phyloP scores from a whole-genome alignment of 352 stramenopile species.

The Phytophthora kernoviae region DNA sequence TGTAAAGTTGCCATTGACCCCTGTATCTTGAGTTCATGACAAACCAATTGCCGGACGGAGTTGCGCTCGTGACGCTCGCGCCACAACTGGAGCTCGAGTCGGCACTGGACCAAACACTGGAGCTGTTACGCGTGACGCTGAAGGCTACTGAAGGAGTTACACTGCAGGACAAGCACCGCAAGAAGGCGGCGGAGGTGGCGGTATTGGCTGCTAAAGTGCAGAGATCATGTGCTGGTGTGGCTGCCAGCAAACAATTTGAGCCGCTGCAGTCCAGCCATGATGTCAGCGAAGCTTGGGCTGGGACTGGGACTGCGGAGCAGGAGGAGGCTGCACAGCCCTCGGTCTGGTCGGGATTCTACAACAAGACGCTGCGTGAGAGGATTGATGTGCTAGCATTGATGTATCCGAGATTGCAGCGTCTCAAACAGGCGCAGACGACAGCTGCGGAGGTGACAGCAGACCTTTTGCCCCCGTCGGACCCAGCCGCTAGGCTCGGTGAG shows the following conservation, averaged over 20 bases:
- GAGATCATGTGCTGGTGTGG: constrained; percentile 7
- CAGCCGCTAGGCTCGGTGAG: constrained; percentile 62
- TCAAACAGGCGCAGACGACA: constrained; percentile 35
- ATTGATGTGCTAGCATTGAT: constrained; percentile 87
- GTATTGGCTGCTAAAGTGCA: constrained; percentile 34
- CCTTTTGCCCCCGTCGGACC: constrained; percentile 20
- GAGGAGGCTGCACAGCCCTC: constrained; percentile 57
- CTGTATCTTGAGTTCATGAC: constrained; percentile 27
- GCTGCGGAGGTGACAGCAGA: constrained; percentile 14
- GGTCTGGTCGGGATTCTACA: constrained; percentile 90
- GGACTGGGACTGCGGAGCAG: constrained; percentile 1
- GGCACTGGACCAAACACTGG: constrained; percentile 41
- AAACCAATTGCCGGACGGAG: constrained; percentile 22
- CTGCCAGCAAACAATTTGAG: constrained; percentile 49
- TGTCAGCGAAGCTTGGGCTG: constrained; percentile 41
- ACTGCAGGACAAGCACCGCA: constrained; percentile 17
- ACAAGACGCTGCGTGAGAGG: constrained; percentile 86
- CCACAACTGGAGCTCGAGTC: constrained; percentile 17
- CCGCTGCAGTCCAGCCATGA: constrained; percentile 47
- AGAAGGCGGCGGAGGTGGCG: constrained; percentile 23
- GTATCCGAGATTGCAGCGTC: constrained; percentile 68
- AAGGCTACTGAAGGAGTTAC: constrained; percentile 24
- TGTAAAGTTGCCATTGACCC: background rate
- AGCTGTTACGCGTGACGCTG: constrained; percentile 27
- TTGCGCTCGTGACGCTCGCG: constrained; percentile 20